A percentile compares a stretch with the other conserved stretches of the same genome.
These are phyloP conservation scores for Batkoa obscura DNA, from an alignment of 371 early-diverging fungal genomes.

Conservation along the genomic window DNA sequence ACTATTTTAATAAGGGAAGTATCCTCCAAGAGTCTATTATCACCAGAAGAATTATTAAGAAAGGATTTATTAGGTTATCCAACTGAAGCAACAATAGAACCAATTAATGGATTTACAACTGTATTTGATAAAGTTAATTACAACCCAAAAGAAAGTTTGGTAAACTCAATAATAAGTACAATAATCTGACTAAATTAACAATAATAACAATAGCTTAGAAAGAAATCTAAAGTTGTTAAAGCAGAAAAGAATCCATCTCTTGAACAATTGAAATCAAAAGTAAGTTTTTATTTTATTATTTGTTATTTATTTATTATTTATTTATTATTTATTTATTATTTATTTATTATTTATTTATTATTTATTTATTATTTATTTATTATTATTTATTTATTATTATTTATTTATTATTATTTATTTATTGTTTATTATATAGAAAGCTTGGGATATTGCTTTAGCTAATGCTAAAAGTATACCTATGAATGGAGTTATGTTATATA, in stretches of 20 bases:
- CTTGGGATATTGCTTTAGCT: slow-evolving; percentile 86
- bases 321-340: too few species aligned
- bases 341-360: too few species aligned
- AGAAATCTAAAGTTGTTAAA: too few species aligned
- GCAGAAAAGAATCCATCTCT: not conserved
- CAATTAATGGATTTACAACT: not conserved
- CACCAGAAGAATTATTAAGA: too few species aligned
- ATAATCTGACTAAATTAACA: not conserved
- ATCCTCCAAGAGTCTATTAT: too few species aligned
- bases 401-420: too few species aligned
- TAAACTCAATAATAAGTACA: not conserved
- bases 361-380: too few species aligned
- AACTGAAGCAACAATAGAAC: not conserved
- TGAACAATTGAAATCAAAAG: not conserved
- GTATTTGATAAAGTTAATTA: not conserved
- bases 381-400: too few species aligned
- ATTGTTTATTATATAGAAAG: slow-evolving; percentile 37
- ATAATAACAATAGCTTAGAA: not conserved
- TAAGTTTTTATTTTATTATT: not conserved
- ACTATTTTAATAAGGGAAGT: too few species aligned
- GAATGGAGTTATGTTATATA: slow-evolving; percentile 95
- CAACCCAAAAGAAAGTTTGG: not conserved
- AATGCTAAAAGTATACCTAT: slow-evolving; percentile 87
- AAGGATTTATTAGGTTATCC: too few species aligned
- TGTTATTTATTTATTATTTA: not conserved